phyloP scores from a whole-genome alignment of 31 red algal species.

The Asparagopsis taxiformis region DNA sequence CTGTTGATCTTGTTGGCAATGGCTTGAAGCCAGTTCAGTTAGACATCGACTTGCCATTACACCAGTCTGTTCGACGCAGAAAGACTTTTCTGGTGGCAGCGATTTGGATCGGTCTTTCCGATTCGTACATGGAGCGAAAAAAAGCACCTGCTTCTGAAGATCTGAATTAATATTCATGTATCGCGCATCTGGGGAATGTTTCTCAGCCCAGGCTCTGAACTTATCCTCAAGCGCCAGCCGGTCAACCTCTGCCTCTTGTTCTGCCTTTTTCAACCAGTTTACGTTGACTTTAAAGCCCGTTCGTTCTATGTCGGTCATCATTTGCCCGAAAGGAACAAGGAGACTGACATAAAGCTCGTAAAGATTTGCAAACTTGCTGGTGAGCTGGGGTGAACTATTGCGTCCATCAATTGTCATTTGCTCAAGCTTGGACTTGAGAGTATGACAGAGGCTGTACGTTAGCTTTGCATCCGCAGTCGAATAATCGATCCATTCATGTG shows the following conservation, averaged over 20 bases:
- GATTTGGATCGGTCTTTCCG: not conserved
- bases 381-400: conserved; percentile 24
- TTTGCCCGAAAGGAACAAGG: conserved; percentile 74
- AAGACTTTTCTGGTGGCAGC: conserved; percentile 23
- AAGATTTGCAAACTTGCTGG: conserved; percentile 14
- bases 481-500: conserved; percentile 82
- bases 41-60: conserved; percentile 4
- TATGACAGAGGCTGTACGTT: conserved; percentile 55
- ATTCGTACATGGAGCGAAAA: conserved; percentile 69
- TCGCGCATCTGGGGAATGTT: conserved; percentile 54
- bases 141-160: conserved; percentile 76
- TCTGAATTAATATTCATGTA: conserved; percentile 89
- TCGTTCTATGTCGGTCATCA: conserved; percentile 82
- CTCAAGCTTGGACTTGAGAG: conserved; percentile 24
- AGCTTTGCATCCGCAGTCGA: conserved; percentile 74
- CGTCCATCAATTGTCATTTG: conserved; percentile 28
- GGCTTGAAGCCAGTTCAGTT: not conserved
- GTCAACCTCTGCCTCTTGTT: conserved; percentile 55
- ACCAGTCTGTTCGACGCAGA: conserved; percentile 35
- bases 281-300: conserved; percentile 84
- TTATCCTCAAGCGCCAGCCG: conserved; percentile 36
- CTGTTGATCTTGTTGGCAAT: conserved; percentile 9
- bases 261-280: conserved; percentile 52
- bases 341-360: conserved; percentile 63
- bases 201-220: conserved; percentile 74